Percentiles rank a stretch among this genome's conserved stretches.
Evolutionary conservation across 1,284 basidiomycete species (phyloP).

Genomic region (Cutaneotrichosporon spelunceum): DNA sequence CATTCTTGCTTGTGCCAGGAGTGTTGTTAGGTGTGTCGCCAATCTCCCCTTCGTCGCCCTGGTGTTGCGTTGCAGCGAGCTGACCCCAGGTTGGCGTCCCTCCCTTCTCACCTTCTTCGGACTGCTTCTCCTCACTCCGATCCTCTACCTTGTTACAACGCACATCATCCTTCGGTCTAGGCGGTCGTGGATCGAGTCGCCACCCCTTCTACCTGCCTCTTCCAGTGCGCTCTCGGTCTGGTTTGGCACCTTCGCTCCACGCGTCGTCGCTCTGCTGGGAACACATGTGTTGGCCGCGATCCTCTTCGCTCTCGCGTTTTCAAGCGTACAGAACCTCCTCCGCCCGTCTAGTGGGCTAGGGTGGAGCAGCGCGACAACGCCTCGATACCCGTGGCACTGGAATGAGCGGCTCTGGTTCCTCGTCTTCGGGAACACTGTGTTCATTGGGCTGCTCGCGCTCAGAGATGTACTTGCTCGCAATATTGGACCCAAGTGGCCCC

Average conservation of each 20-base stretch:
- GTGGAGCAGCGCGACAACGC: constrained; percentile 25
- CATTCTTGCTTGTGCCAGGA: constrained; percentile 25
- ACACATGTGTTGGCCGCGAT: constrained; percentile 26
- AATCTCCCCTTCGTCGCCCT: neutral
- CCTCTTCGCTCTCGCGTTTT: constrained; percentile 26
- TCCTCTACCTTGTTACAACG: constrained; percentile 59
- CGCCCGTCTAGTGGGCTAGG: constrained; percentile 23
- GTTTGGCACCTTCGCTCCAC: constrained; percentile 25
- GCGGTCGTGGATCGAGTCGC: constrained; percentile 30
- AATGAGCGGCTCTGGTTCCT: constrained; percentile 49
- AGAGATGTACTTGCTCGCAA: constrained; percentile 31
- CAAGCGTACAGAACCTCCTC: constrained; percentile 15
- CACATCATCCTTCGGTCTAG: constrained; percentile 53
- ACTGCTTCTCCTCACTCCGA: constrained; percentile 33
- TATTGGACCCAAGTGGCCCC: constrained; percentile 36
- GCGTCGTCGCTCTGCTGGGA: constrained; percentile 24
- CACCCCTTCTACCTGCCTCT: constrained; percentile 13
- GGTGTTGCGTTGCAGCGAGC: neutral
- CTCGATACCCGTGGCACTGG: constrained; percentile 42
- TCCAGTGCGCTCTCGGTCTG: constrained; percentile 20
- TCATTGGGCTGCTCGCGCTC: constrained; percentile 29
- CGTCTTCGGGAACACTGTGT: constrained; percentile 29
- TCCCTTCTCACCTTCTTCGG: constrained; percentile 9
- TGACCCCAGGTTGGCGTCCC: constrained; percentile 18
- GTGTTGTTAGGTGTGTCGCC: constrained; percentile 11